These are phyloP conservation scores for Bacterosira constricta DNA, from an alignment of 108 stramenopile genomes.

Conservation along the genomic window DNA sequence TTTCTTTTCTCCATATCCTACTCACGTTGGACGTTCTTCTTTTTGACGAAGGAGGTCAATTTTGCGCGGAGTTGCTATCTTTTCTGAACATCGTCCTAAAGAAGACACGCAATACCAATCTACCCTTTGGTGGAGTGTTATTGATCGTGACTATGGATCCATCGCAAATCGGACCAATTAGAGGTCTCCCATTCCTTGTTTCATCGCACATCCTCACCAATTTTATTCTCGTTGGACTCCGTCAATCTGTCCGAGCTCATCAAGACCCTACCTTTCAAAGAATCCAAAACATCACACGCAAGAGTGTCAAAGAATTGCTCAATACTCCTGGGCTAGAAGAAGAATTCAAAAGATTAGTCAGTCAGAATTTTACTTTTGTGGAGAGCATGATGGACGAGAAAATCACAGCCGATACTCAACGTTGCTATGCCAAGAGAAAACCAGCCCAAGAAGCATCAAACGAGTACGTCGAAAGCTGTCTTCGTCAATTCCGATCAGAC, in stretches of 20 bases:
- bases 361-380: neutral
- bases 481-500: neutral
- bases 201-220: neutral
- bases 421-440: conserved; percentile 7
- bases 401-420: neutral
- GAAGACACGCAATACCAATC: neutral
- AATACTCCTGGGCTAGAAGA: neutral
- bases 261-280: neutral
- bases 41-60: conserved; percentile 10
- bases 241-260: neutral
- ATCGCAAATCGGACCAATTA: conserved; percentile 6
- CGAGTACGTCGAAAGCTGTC: neutral
- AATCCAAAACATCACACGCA: conserved; percentile 17
- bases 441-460: neutral
- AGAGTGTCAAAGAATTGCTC: neutral
- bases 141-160: conserved; percentile 17
- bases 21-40: conserved; percentile 17
- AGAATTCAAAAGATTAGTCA: neutral
- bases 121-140: conserved; percentile 28
- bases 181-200: conserved; percentile 4
- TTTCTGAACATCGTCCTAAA: conserved; percentile 16
- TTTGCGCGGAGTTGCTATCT: conserved; percentile 3
- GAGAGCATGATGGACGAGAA: conserved; percentile 5
- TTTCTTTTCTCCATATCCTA: conserved; percentile 7
- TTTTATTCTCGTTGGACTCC: conserved; percentile 2